Conservation (phyloP, 2,329 filamentous ascomycete genomes). For the Neofusicoccum laricinum region DNA sequence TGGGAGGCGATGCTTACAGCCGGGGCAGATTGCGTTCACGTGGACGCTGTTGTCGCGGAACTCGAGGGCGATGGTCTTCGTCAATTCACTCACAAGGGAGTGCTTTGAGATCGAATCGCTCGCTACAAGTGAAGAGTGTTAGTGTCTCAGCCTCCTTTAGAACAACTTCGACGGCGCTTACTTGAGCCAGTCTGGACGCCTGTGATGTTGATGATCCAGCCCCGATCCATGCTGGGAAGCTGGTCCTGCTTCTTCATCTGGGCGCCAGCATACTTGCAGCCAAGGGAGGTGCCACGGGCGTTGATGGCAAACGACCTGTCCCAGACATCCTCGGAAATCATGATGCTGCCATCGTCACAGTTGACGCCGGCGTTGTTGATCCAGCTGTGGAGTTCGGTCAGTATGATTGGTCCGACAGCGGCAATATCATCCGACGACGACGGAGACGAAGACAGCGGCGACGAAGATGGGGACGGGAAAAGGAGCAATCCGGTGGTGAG, state of each 20-base stretch:
- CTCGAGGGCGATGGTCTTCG: slow-evolving; percentile 48
- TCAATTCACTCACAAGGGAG: slow-evolving; percentile 42
- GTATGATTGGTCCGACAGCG: slow-evolving; percentile 14
- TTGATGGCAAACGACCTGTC: slow-evolving; percentile 32
- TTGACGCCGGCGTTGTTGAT: slow-evolving; percentile 34
- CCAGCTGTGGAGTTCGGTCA: slow-evolving; percentile 16
- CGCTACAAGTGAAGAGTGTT: slow-evolving; percentile 20
- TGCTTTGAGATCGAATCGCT: slow-evolving; percentile 51
- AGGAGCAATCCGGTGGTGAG: background rate
- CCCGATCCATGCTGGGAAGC: slow-evolving; percentile 35
- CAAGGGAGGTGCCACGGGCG: slow-evolving; percentile 32
- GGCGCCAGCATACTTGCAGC: slow-evolving; percentile 30
- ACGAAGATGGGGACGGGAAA: too few relatives aligned
- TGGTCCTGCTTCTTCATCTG: slow-evolving; percentile 34
- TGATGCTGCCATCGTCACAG: slow-evolving; percentile 24
- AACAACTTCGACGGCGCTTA: slow-evolving; percentile 18
- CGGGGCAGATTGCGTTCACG: slow-evolving; percentile 54
- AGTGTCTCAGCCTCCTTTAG: background rate
- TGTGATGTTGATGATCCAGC: slow-evolving; percentile 55
- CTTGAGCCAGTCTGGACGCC: slow-evolving; percentile 40
- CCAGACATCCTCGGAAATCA: slow-evolving; percentile 27
- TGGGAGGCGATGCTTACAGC: slow-evolving; percentile 36
- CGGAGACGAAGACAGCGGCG: background rate
- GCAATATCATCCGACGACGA: slow-evolving; percentile 20
- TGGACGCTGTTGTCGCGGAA: slow-evolving; percentile 50